Evolutionary conservation across 2,329 filamentous ascomycete species (phyloP), one percentile per base, ranked within the genome.

Genomic region (Gremmenia infestans): DNA sequence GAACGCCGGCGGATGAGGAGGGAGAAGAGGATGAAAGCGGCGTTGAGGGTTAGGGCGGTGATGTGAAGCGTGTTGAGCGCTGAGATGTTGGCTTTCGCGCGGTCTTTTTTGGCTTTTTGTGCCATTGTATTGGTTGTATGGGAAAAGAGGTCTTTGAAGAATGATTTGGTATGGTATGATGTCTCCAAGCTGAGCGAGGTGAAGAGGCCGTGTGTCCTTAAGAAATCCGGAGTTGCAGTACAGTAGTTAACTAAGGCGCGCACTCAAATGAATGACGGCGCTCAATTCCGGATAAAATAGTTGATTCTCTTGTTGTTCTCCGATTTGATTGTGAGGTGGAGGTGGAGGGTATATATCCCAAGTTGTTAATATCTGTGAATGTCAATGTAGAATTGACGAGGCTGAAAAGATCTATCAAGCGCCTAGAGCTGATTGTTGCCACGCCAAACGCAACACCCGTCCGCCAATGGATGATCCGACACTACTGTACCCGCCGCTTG

Each of bases 31-130:
- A 96, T 77, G 76, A 93, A 97, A 69, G 91, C 69, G 56, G 72
- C 68, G 71, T 97, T 91, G 68, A 95, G 76, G 63, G 76, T 68
- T 59, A 89, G 76, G 47, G 90, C 86, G 60, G 88, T 87, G 54
- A 89, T 76, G 72, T 96, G 93, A 25, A 94, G 89, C 68, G 85
- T 89, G 69, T 87, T 89, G 48, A 99, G 85, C 45, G 88, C 79
- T 36, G 83, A 77, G 48, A 82, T 78, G 73, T 97, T 97, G 74
- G 87, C 83, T 65, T 87, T 88, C 55, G 94, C 94, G 54, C 86
- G 80, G 60, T 75, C 74, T 54, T 71, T 70, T 56, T 67, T 70
- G 23, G 68, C 67, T 58, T 70, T 71, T 57, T 71, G 68, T 40
- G 68, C 69, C 69, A 70, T 70, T 52, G 19, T 46, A 25, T 37